These are phyloP conservation scores for Linum trigynum DNA, from an alignment of 345 rosid genomes.

Conservation along the genomic window DNA sequence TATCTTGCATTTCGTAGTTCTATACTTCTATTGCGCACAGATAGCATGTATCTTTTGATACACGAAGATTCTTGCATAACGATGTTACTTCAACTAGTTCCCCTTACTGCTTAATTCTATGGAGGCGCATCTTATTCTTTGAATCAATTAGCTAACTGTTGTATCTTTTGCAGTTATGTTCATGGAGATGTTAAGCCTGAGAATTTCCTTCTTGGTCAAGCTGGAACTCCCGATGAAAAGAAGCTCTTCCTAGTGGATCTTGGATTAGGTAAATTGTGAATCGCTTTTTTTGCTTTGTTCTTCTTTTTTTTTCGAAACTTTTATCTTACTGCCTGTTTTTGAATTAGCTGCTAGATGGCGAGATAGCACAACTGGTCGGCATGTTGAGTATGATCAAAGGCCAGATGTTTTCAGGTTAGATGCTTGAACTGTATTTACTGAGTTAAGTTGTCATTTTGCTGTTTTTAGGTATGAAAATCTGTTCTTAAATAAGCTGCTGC, in stretches of 20 bases:
- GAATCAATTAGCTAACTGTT: not conserved
- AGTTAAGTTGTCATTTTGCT: not conserved
- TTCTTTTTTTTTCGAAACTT: not conserved
- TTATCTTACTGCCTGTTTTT: conserved; percentile 7
- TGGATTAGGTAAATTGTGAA: conserved; percentile 56
- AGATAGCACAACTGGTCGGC: conserved; percentile 64
- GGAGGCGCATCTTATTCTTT: not conserved
- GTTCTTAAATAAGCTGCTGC: not conserved
- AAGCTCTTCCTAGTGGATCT: conserved; percentile 84
- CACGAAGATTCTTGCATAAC: not conserved
- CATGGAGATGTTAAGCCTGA: conserved; percentile 97
- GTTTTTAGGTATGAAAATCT: not conserved
- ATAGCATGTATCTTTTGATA: not conserved
- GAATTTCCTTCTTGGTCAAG: conserved; percentile 81
- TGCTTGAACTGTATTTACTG: not conserved
- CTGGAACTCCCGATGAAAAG: conserved; percentile 77
- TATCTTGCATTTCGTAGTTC: not conserved
- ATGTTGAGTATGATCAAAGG: conserved; percentile 92
- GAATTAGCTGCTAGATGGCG: conserved; percentile 87
- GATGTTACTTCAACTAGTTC: conserved; percentile 1
- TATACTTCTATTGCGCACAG: not conserved
- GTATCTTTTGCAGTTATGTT: conserved; percentile 49
- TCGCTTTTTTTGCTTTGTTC: not conserved
- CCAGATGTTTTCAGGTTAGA: conserved; percentile 84
- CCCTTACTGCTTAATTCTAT: not conserved